A percentile compares a stretch with the other conserved stretches of the same genome.
phyloP scores from a whole-genome alignment of 108 stramenopile genomes.

The Aurantiochytrium sp. region DNA sequence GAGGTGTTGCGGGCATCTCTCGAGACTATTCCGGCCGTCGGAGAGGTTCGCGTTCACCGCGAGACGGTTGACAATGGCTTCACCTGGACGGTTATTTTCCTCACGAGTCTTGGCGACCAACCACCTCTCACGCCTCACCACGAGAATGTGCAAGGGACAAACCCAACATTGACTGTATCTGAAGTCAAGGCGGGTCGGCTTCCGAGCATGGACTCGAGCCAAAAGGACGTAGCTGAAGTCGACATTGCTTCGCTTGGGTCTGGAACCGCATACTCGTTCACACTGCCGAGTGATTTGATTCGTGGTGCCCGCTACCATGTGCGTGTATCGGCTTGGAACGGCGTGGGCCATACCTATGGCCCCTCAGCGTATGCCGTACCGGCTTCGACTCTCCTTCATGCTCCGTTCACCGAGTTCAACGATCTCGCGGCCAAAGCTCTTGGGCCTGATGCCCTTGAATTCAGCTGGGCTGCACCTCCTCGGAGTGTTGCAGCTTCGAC shows the following conservation, averaged over 20 bases:
- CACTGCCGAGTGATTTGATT: conserved; percentile 13
- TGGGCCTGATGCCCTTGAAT: conserved; percentile 25
- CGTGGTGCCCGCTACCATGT: conserved; percentile 46
- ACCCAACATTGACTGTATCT: background rate
- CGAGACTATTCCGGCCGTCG: conserved; percentile 65
- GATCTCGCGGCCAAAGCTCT: conserved; percentile 34
- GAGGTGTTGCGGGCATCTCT: conserved; percentile 48
- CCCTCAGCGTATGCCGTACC: conserved; percentile 35
- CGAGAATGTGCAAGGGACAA: background rate
- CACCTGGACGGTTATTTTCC: conserved; percentile 64
- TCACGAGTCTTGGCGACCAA: conserved; percentile 62
- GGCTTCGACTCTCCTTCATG: conserved; percentile 25
- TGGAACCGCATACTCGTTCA: background rate
- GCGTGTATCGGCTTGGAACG: conserved; percentile 55
- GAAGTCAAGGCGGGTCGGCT: background rate
- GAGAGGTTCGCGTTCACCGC: conserved; percentile 53
- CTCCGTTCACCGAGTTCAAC: conserved; percentile 29
- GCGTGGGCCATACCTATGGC: conserved; percentile 41
- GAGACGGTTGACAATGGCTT: conserved; percentile 50
- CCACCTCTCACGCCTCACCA: conserved; percentile 32
- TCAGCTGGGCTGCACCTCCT: conserved; percentile 40
- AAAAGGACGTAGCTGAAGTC: background rate
- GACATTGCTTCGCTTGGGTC: background rate
- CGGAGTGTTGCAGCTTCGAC: conserved; percentile 24
- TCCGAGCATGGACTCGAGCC: background rate